phyloP scores from a whole-genome alignment of 2,329 filamentous ascomycete species.

The Aspergillus phoenicis region DNA sequence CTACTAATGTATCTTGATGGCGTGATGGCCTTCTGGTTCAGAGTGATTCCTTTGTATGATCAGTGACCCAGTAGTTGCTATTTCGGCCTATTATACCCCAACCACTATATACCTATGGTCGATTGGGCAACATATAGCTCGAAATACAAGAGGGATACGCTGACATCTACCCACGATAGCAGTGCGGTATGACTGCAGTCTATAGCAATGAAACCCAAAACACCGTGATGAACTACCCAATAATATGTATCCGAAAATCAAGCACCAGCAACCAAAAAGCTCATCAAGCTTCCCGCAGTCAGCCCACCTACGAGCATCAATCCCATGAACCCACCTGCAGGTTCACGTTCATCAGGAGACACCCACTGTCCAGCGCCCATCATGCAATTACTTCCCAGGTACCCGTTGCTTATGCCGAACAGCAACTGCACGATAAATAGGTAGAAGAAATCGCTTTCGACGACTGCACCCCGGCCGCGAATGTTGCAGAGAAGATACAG shows the following conservation, averaged over 20 bases:
- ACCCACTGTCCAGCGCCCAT: constrained; percentile 85
- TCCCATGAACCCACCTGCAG: constrained; percentile 91
- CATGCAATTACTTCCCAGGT: constrained; percentile 85
- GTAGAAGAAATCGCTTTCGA: constrained; percentile 86
- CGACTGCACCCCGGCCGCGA: constrained; percentile 69
- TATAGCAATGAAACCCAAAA: neutral
- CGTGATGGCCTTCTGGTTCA: neutral
- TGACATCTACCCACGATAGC: neutral
- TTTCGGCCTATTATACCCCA: too few relatives aligned
- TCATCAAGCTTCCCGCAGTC: constrained; percentile 82
- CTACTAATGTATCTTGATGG: constrained; percentile 1
- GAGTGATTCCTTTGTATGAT: too few relatives aligned
- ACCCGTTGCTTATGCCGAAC: constrained; percentile 86
- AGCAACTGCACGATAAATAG: constrained; percentile 77
- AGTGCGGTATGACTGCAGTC: neutral
- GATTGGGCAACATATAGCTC: too few relatives aligned
- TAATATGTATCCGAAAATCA: neutral
- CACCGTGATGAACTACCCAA: neutral
- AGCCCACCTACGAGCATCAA: constrained; percentile 84
- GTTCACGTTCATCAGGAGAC: constrained; percentile 78
- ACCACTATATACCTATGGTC: too few relatives aligned
- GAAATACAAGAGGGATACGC: too few relatives aligned
- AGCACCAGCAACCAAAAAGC: constrained; percentile 67
- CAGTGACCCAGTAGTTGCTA: too few relatives aligned
- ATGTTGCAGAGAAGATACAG: constrained; percentile 91